Evolutionary conservation across 306 rosid genomes (phyloP), one percentile per base, ranked within the genome.

Genomic region (Mimosa pudica): DNA sequence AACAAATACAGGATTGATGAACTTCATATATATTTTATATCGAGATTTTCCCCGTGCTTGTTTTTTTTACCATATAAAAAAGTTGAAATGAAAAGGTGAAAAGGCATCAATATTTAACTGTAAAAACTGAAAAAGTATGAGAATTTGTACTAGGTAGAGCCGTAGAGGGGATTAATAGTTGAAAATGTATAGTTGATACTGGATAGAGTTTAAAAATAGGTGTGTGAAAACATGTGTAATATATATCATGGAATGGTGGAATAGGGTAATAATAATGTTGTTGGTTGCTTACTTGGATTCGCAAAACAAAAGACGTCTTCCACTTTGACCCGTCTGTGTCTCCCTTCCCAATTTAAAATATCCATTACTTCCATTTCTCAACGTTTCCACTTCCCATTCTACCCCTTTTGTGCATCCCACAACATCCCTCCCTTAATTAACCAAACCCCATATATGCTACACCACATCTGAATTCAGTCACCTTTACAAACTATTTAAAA

Each of bases 291-390:
- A 14, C 45, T 45, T 64, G 79, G 17, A 84, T 52, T 67, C 75
- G 64, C 58, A 70, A 60, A 75, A 76, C 71, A 41, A 9, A 79
- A 82, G 80, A 65, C 77, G 84, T 75, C 76, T 82, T 73, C 80
- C 81, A 82, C 71, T 85, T 51, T 66, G 74, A 82, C 80, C 83
- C 86, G 86, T 82, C 86, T 79, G 13, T 45, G 84, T 82, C 86
- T 71, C 36, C 51, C n/a, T 4, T 30, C 33, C 48, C 54, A 70
- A 41, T 18, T 17, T 75, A 18, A 8, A 4, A 38, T 38, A 38
- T 38, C 42, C 42, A 38, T 38, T 38, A 38, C 42, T 38, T 42
- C 10, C 69, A 41, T 52, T 70, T 69, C 55, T 58, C 64, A 20
- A 58, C 64, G 5, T 20, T n/a, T 54, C 62, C 62, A 1, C 30